Conservation (phyloP, 2,329 filamentous ascomycete species). For the Dactylonectria macrodidyma region DNA sequence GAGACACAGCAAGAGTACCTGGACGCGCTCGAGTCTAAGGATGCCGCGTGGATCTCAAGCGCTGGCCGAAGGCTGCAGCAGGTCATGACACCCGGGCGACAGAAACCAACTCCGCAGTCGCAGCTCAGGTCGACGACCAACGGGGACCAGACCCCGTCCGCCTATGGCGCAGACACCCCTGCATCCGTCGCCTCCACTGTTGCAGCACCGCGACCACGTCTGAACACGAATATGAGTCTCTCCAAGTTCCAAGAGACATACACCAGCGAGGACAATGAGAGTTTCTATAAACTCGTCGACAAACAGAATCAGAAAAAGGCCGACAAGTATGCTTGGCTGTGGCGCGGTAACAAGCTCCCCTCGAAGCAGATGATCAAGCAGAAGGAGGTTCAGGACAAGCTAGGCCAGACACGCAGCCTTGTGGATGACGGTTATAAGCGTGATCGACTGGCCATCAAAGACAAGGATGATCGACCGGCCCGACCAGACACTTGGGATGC, state of each 20-base stretch:
- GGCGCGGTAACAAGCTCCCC: constrained; percentile 87
- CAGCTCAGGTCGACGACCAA: constrained; percentile 44
- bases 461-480: constrained; percentile 80
- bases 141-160: constrained; percentile 71
- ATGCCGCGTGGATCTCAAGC: constrained; percentile 88
- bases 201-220: constrained; percentile 59
- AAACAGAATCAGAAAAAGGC: constrained; percentile 88
- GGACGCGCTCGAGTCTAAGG: constrained; percentile 88
- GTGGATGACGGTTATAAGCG: constrained; percentile 71
- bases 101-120: constrained; percentile 42
- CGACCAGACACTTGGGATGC: constrained; percentile 83
- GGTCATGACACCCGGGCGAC: constrained; percentile 84
- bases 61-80: constrained; percentile 80
- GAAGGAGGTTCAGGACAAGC: constrained; percentile 71
- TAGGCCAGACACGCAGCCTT: constrained; percentile 63
- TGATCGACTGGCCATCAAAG: constrained; percentile 74
- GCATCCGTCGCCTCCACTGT: constrained; percentile 65
- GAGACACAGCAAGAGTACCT: constrained; percentile 94
- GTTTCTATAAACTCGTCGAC: constrained; percentile 93
- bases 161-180: constrained; percentile 82
- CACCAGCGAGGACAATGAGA: constrained; percentile 98
- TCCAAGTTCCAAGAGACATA: constrained; percentile 92
- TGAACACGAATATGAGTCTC: constrained; percentile 85
- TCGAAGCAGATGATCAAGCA: constrained; percentile 84
- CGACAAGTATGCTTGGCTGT: constrained; percentile 91